These are phyloP conservation scores for Cladosporium sphaerospermum DNA, from an alignment of 2,329 filamentous ascomycete genomes.

Conservation along the genomic window DNA sequence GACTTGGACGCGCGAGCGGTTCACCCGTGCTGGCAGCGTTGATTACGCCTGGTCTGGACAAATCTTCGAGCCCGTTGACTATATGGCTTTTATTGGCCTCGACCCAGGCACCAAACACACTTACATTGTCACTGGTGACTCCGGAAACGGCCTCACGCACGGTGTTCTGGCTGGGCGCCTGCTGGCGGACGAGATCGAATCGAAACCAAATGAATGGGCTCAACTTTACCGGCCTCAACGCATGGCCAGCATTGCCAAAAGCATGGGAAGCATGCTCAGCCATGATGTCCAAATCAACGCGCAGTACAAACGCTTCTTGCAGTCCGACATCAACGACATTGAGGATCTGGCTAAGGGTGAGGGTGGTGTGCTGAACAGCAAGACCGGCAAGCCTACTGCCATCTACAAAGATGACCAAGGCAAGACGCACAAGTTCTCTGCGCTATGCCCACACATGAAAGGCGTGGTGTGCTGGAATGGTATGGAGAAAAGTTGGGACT, in stretches of 20 bases:
- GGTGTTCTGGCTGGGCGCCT: conserved; percentile 48
- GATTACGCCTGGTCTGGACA: conserved; percentile 56
- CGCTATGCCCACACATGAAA: conserved; percentile 51
- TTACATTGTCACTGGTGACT: conserved; percentile 53
- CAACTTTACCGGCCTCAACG: conserved; percentile 48
- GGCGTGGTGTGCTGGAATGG: conserved; percentile 53
- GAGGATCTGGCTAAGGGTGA: conserved; percentile 46
- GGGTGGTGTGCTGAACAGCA: conserved; percentile 50
- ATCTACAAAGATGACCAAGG: conserved; percentile 53
- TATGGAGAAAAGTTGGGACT: conserved; percentile 50
- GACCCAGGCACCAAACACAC: conserved; percentile 48
- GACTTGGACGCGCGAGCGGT: conserved; percentile 48
- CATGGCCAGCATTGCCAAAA: conserved; percentile 40
- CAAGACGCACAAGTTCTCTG: conserved; percentile 46
- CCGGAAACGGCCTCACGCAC: conserved; percentile 52
- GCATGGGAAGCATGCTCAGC: conserved; percentile 39
- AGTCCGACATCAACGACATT: conserved; percentile 51
- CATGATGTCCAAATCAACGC: conserved; percentile 51
- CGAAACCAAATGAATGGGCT: conserved; percentile 45
- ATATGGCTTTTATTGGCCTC: conserved; percentile 51
- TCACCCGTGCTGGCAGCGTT: conserved; percentile 43
- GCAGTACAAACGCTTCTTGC: conserved; percentile 50
- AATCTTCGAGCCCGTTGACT: conserved; percentile 50
- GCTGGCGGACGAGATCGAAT: conserved; percentile 50
- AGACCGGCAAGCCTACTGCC: conserved; percentile 42